Percentiles rank a stretch among this genome's conserved stretches.
Conservation (phyloP, 75 land plant species). For the Cunninghamia lanceolata region DNA sequence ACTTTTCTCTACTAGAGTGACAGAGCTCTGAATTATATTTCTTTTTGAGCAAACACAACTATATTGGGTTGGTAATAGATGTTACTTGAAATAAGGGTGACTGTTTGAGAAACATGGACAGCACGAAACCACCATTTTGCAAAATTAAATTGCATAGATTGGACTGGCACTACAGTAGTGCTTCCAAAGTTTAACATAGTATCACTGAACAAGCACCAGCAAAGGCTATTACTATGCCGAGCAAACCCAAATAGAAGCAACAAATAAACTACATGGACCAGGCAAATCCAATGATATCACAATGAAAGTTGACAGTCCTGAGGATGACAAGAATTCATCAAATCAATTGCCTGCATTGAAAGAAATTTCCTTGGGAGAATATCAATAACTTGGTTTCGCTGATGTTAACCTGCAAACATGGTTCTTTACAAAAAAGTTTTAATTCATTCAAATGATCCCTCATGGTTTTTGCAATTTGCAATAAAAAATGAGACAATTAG, state of each 20-base stretch:
- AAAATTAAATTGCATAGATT: background rate
- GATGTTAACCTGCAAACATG: background rate
- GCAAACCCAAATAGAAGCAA: background rate
- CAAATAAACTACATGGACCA: background rate
- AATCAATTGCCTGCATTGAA: background rate
- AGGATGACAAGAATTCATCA: background rate
- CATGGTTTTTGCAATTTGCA: background rate
- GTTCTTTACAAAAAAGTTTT: too few species aligned
- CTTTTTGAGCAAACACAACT: too few species aligned
- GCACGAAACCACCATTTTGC: background rate
- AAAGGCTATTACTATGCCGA: background rate
- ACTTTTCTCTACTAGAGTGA: too few species aligned
- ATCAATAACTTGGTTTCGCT: background rate
- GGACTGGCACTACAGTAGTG: too few species aligned
- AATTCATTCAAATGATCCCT: background rate
- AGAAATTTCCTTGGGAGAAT: background rate
- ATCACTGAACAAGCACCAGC: too few species aligned
- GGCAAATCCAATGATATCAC: background rate
- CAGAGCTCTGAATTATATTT: too few species aligned
- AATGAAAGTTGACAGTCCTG: background rate
- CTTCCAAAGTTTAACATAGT: background rate
- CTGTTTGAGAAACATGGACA: background rate
- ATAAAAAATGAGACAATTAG: too few species aligned
- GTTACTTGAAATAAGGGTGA: background rate
- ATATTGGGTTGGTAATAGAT: too few species aligned